Conservation (phyloP, 2,329 filamentous ascomycete genomes). For the Didymella lethalis region DNA sequence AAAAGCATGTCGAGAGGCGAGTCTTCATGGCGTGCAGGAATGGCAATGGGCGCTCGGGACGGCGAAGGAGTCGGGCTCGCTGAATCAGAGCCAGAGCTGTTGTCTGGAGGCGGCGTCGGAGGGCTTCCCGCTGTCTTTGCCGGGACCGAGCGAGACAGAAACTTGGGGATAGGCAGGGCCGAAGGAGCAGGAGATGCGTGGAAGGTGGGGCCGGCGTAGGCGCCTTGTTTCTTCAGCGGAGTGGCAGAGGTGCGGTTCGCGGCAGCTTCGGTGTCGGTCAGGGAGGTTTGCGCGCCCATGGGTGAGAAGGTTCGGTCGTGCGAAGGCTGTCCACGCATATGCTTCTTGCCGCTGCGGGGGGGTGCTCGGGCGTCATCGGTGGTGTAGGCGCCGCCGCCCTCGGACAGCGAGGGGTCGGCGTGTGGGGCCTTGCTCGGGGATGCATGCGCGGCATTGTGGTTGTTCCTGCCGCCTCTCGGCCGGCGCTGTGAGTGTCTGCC, state of each 20-base stretch:
- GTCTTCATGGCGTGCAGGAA: slow-evolving; percentile 61
- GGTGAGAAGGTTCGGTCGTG: slow-evolving; percentile 40
- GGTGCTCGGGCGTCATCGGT: slow-evolving; percentile 40
- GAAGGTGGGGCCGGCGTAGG: slow-evolving; percentile 93
- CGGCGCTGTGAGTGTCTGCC: slow-evolving; percentile 43
- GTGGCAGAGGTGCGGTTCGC: slow-evolving; percentile 36
- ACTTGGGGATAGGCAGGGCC: slow-evolving; percentile 87
- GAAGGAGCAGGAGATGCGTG: slow-evolving; percentile 93
- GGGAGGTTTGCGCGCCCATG: slow-evolving; percentile 26
- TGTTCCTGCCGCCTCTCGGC: slow-evolving; percentile 44
- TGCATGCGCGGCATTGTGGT: slow-evolving; percentile 25
- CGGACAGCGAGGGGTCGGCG: slow-evolving; percentile 29
- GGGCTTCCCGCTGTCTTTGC: slow-evolving; percentile 54
- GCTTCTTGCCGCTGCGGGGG: slow-evolving; percentile 42
- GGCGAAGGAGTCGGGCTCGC: slow-evolving; percentile 57
- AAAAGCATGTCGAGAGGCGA: slow-evolving; percentile 93
- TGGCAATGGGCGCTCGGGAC: slow-evolving; percentile 56
- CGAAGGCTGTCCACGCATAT: slow-evolving; percentile 41
- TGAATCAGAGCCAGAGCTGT: slow-evolving; percentile 53
- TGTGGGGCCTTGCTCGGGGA: slow-evolving; percentile 27
- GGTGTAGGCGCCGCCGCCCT: slow-evolving; percentile 37
- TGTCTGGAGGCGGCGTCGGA: slow-evolving; percentile 61
- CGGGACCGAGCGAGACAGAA: slow-evolving; percentile 78
- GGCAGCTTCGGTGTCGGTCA: slow-evolving; percentile 41
- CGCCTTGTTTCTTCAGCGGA: slow-evolving; percentile 52